phyloP scores from a whole-genome alignment of 176 grass and related monocot species.

The Sorghum bicolor region Sorghum_bicolor_NCBIv3 NC_012873.2:8015501-8016000 shows the following conservation, averaged over 20 bases:
- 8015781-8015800: conserved; percentile 41
- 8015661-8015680: conserved; percentile 84
- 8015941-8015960: conserved; percentile 25
- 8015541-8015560: conserved; percentile 92
- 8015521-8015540: conserved; percentile 92
- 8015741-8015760: conserved; percentile 38
- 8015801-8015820: conserved; percentile 50
- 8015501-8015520: conserved; percentile 95
- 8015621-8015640: conserved; percentile 12
- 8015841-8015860: conserved; percentile 80
- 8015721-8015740: conserved; percentile 46
- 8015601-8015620: background rate
- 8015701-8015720: conserved; percentile 54
- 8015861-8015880: conserved; percentile 91
- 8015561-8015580: conserved; percentile 10
- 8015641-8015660: conserved; percentile 81
- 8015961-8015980: conserved; percentile 80
- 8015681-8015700: conserved; percentile 92
- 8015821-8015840: conserved; percentile 52
- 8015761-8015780: conserved; percentile 55
- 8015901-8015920: conserved; percentile 4
- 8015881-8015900: conserved; percentile 74
- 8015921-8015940: conserved; percentile 2
- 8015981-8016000: conserved; percentile 93
- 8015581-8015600: background rate